Base-by-base conservation (phyloP, 2,329 filamentous ascomycete species). In the Talaromyces sp. region DNA sequence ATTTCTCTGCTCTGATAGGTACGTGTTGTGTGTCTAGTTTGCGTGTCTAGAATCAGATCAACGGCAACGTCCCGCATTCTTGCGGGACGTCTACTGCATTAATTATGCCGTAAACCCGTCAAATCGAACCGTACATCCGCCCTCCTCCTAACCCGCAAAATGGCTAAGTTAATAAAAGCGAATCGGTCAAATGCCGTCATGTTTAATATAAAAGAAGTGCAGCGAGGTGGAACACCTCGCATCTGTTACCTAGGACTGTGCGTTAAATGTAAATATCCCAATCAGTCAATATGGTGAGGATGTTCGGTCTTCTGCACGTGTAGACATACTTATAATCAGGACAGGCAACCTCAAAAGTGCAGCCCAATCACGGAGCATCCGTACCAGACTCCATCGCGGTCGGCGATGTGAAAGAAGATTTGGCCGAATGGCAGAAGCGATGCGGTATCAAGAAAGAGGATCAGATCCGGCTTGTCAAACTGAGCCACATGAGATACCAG, bases 401-500 rank as follows among this genome's bases (percentile, higher is more conserved):
- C 1, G 66, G 67, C 4, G 25, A 65, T 4, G 63, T 61, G 2
- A 61, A 63, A 23, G 65, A 67, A 39, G 54, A 42, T 2, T 50
- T 66, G 35, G 21, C 37, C n/a, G 55, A 57, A 44, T 72, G 69
- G 69, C 58, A 64, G 11, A 37, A 57, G 31, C 64, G 65, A 55
- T 63, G 59, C 18, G 62, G 65, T 16, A 82, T 83, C 69, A 76
- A 82, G 64, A 67, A 69, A 16, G 65, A 73, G 54, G 71, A 76
- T 33, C 81, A 83, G 64, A 76, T 84, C 66, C 76, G 78, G 62
- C 69, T 84, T 21, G 77, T 75, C 6, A 80, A 80, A 62, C 64
- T 83, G 4, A 75, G 76, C 1, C 82, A 84, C 64, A 83, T 84
- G 81, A 76, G 81, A 1, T 84, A 84, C 67, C 81, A 83, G 63